Base-by-base conservation (phyloP, 345 rosid genomes). In the Gynandropsis gynandra region DNA sequence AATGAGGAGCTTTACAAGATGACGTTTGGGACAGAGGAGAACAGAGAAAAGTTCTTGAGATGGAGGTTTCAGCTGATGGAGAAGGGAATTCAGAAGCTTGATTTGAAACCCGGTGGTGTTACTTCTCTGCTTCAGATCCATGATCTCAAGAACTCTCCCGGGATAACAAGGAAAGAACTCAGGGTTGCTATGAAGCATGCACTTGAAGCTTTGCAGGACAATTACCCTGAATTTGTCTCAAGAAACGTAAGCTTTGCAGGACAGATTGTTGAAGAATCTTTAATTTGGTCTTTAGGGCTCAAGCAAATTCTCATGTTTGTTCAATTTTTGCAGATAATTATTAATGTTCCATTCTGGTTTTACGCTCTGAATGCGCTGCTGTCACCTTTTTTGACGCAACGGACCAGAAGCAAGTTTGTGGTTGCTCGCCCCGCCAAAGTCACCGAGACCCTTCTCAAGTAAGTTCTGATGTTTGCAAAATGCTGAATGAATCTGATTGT, bases 21-120 rank as follows among this genome's bases (percentile, higher is more conserved):
- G 44, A 74, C 86, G 8, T 68, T 88, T 11, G 95, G 92, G 0
- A 74, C 59, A 7, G 92, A 74, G 63, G 80, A 80, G 69, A 75
- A 70, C 62, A 69, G 78, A 4, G 72, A 65, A 19, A 67, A 76
- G 54, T 79, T 88, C 54, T 20, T 88, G 71, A 82, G 84, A 16
- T 88, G 95, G 92, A 82, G 97, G 68, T 60, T 75, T 19, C 90
- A 81, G 76, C 63, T 78, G 63, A 80, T 88, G 97, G 97, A 88
- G 73, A 76, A 72, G 65, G 90, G 87, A 19, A 85, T 88, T 50
- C 62, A 74, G 51, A 79, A 75, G 79, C 92, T 88, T 36, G 72
- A 78, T 56, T 54, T 88, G 58, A 85, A 62, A 68, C 95, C 97
- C 24, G 79, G 85, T n/a, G 95, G 97, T 43, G 75, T 78, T 8